Evolutionary conservation across 257 asterid genomes (phyloP), one percentile per base, ranked within the genome.

Genomic region (Plantago major): DNA sequence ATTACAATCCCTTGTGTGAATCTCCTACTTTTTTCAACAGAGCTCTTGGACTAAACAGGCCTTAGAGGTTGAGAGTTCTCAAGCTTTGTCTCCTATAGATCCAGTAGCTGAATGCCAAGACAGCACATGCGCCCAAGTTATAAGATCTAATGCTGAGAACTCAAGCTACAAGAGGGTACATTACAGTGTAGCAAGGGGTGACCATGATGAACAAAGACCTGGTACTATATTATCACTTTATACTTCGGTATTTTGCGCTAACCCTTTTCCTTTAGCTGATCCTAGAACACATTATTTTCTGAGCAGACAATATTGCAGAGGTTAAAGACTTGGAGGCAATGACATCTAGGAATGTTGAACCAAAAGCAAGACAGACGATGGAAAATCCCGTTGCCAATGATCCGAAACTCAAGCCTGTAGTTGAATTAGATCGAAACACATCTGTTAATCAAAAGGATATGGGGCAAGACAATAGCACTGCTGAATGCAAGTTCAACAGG

Each of bases 1-100:
- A 11, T 30, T 49, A 43, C 46, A 69, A 70, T 37, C 30, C 61
- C 61, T 77, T 60, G 55, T 70, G 33, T 50, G n/a, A 16, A 69
- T 12, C 47, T 51, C 47, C 58, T 67, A 44, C 26, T 22, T 53
- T 60, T 57, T 73, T 74, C 42, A 66, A 43, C 87, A 88, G 96
- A 85, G 84, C 73, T 85, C 91, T 47, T 88, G 95, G 96, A 84
- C 88, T 45, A 85, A 88, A 68, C 88, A 82, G 67, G 94, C 81
- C 67, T 79, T 72, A 60, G 88, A 82, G 70, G 77, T 73, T 72
- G 88, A 80, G 50, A 73, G 84, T 83, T 73, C 87, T 68, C 80
- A 69, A 79, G 76, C 75, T 72, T 59, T 66, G 52, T 78, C 85
- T 66, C 86, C 87, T 66, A 46, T 63, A 65, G 71, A 79, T 73